These are phyloP conservation scores for Picea abies DNA, from an alignment of 83 land plant genomes.

Conservation along the genomic window DNA sequence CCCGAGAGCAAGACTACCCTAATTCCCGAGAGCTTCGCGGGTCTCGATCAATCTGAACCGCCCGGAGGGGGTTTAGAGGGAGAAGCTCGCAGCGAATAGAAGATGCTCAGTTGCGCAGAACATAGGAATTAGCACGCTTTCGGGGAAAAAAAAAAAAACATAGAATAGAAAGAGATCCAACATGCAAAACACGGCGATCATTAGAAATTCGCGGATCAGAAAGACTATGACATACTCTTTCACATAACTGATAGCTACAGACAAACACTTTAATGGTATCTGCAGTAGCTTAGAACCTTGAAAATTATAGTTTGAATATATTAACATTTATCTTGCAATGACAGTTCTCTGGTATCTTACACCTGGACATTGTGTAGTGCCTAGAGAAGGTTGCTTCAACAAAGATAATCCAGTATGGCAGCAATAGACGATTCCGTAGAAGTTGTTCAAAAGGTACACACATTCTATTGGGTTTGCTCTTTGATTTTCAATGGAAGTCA, in stretches of 20 bases:
- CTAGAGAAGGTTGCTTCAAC: neutral
- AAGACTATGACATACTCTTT: neutral
- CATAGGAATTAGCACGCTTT: neutral
- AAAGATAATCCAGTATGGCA: neutral
- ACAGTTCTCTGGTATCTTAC: neutral
- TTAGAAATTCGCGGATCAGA: neutral
- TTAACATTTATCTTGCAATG: neutral
- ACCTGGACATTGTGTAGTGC: neutral
- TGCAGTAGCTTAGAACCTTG: neutral
- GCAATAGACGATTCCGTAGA: constrained; percentile 2
- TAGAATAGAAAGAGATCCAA: neutral
- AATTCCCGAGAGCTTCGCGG: neutral
- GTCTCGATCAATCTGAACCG: too few species aligned
- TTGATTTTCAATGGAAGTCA: neutral
- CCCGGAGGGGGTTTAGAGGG: neutral
- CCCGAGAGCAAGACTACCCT: constrained; percentile 12
- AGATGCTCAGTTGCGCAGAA: neutral
- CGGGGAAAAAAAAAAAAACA: neutral
- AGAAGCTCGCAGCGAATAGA: neutral
- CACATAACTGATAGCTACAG: neutral
- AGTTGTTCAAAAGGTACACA: constrained; percentile 1
- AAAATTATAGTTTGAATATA: neutral
- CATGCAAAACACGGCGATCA: neutral
- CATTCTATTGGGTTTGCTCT: neutral
- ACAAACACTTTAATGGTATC: too few species aligned